These are phyloP conservation scores for Xylaria sp. DNA, from an alignment of 2,329 filamentous ascomycete genomes.

Conservation along the genomic window DNA sequence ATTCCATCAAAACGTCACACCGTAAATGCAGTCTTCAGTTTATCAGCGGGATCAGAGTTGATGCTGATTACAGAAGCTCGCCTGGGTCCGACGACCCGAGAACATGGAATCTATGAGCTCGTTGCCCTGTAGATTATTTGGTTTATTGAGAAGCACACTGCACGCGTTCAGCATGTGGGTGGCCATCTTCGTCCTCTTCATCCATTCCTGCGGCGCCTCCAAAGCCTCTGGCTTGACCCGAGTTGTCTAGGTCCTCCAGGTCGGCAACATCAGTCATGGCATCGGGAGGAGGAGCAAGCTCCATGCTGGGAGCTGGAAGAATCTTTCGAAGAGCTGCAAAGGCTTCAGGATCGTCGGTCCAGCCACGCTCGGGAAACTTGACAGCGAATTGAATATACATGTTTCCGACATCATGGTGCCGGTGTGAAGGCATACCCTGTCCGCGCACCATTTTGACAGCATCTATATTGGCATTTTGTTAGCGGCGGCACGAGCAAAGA, in stretches of 20 bases:
- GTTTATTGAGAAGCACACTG: constrained; percentile 86
- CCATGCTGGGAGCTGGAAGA: constrained; percentile 74
- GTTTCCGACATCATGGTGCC: constrained; percentile 96
- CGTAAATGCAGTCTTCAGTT: constrained; percentile 43
- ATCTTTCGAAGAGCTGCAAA: constrained; percentile 84
- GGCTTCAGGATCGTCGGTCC: constrained; percentile 72
- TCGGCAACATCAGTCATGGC: constrained; percentile 92
- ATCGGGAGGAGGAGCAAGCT: constrained; percentile 77
- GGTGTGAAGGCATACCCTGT: constrained; percentile 96
- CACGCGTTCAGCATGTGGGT: constrained; percentile 79
- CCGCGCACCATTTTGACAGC: constrained; percentile 93
- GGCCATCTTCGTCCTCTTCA: constrained; percentile 81
- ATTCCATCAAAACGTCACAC: constrained; percentile 44
- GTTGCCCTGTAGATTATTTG: neutral
- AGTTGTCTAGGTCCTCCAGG: constrained; percentile 84
- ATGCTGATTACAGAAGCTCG: constrained; percentile 30
- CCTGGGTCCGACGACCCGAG: constrained; percentile 18
- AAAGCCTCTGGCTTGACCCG: constrained; percentile 73
- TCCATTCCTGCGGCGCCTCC: constrained; percentile 72
- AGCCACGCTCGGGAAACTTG: constrained; percentile 89
- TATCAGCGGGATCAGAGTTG: constrained; percentile 13
- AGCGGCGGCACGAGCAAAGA: constrained; percentile 30
- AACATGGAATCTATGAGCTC: constrained; percentile 23
- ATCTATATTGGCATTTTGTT: constrained; percentile 62
- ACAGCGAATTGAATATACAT: constrained; percentile 97